phyloP scores from a whole-genome alignment of 179 eudicot genomes.

The Patellifolia procumbens region DNA sequence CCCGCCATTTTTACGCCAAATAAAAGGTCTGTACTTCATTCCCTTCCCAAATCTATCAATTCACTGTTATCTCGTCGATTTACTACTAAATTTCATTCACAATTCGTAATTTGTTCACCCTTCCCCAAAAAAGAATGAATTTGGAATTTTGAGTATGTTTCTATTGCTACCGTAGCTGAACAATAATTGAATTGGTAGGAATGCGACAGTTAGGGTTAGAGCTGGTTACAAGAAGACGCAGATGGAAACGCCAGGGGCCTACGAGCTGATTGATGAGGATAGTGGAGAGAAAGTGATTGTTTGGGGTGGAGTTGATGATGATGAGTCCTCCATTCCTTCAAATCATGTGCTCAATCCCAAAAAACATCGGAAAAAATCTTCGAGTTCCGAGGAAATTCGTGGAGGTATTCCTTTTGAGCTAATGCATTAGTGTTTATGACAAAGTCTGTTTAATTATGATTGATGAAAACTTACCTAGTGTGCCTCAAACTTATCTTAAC shows the following conservation, averaged over 20 bases:
- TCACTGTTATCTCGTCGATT: neutral
- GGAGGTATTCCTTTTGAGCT: slow-evolving; percentile 30
- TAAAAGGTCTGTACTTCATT: neutral
- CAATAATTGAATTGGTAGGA: slow-evolving; percentile 8
- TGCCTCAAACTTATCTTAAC: neutral
- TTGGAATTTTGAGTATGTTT: neutral
- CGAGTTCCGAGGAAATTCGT: slow-evolving; percentile 27
- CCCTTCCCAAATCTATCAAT: neutral
- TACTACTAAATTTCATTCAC: neutral
- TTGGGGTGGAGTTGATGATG: slow-evolving; percentile 56
- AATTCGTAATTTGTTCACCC: neutral
- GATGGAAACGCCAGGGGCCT: slow-evolving; percentile 59
- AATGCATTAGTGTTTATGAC: neutral
- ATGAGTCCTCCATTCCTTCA: slow-evolving; percentile 30
- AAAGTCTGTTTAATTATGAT: neutral
- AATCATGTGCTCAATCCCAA: slow-evolving; percentile 41
- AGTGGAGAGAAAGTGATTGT: slow-evolving; percentile 60
- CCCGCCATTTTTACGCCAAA: slow-evolving; percentile 10
- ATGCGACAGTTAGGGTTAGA: slow-evolving; percentile 30
- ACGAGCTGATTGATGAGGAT: slow-evolving; percentile 53
- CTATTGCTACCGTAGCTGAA: neutral
- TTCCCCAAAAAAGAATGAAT: neutral
- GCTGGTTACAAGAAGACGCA: slow-evolving; percentile 41
- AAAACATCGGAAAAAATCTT: neutral
- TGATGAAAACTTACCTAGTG: neutral